Conservation (phyloP, 495 filamentous ascomycete species). For the Ramalina intermedia region DNA sequence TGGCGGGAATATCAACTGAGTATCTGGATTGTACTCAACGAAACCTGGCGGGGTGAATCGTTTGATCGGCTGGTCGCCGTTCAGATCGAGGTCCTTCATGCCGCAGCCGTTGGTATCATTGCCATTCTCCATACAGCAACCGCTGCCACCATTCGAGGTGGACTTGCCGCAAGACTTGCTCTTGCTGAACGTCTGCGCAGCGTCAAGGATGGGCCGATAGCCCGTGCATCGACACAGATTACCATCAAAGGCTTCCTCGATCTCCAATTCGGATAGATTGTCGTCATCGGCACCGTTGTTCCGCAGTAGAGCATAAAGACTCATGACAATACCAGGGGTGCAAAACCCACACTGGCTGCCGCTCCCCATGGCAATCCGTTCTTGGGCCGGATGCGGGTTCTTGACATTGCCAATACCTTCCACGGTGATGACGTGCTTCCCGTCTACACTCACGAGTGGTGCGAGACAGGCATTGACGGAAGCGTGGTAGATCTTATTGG, state of each 20-base stretch:
- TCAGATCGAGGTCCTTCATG: slow-evolving; percentile 28
- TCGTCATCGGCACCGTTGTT: slow-evolving; percentile 36
- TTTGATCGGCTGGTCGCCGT: slow-evolving; percentile 42
- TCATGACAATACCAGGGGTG: slow-evolving; percentile 97
- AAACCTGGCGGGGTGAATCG: slow-evolving; percentile 71
- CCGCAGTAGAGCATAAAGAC: slow-evolving; percentile 66
- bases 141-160: slow-evolving; percentile 31
- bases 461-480: slow-evolving; percentile 91
- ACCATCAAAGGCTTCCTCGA: slow-evolving; percentile 87
- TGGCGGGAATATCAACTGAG: slow-evolving; percentile 90
- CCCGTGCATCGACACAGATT: slow-evolving; percentile 95
- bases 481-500: slow-evolving; percentile 78
- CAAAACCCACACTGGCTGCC: slow-evolving; percentile 70
- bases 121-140: slow-evolving; percentile 41
- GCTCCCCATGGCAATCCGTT: slow-evolving; percentile 51
- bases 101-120: slow-evolving; percentile 40
- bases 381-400: slow-evolving; percentile 79
- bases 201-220: slow-evolving; percentile 87
- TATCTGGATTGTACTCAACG: slow-evolving; percentile 83
- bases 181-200: slow-evolving; percentile 47
- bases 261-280: slow-evolving; percentile 52
- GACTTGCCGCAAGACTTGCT: slow-evolving; percentile 29
- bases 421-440: slow-evolving; percentile 95
- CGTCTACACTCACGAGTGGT: slow-evolving; percentile 81
- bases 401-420: slow-evolving; percentile 92